Percentiles rank a stretch among this genome's conserved stretches.
Evolutionary conservation across 2,329 filamentous ascomycete species (phyloP).

Genomic region (Exophiala alcalophila): DNA sequence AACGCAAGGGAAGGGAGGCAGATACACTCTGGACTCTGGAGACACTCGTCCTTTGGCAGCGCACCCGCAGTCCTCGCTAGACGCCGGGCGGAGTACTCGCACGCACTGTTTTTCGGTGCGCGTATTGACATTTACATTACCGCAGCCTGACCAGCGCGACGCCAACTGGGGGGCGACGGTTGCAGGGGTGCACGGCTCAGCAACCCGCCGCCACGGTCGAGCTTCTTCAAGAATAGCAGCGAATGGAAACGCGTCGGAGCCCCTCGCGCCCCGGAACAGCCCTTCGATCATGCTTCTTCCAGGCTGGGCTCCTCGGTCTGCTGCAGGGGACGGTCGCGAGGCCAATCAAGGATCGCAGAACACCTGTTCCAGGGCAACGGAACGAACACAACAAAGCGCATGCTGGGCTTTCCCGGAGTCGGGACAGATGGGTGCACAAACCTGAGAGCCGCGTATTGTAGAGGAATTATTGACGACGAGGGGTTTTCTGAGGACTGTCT

Average conservation of each 20-base stretch:
- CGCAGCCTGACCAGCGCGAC: slow-evolving; percentile 7
- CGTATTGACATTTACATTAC: slow-evolving; percentile 17
- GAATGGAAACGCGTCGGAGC: slow-evolving; percentile 6
- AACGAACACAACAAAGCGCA: slow-evolving; percentile 7
- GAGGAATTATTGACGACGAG: too few species aligned
- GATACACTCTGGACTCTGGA: too few species aligned
- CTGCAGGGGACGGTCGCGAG: slow-evolving; percentile 16
- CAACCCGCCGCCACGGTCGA: slow-evolving; percentile 10
- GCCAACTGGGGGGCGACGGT: too few species aligned
- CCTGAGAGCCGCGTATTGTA: too few species aligned
- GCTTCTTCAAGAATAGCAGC: slow-evolving; percentile 15
- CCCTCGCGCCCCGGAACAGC: slow-evolving; percentile 6
- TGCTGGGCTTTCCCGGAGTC: too few species aligned
- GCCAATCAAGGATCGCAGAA: slow-evolving; percentile 5
- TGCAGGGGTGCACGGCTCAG: slow-evolving; percentile 6
- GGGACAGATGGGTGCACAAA: too few species aligned
- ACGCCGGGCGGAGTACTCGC: too few species aligned
- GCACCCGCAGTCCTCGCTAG: too few species aligned
- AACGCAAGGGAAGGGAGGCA: slow-evolving; percentile 1
- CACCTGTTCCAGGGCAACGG: slow-evolving; percentile 16
- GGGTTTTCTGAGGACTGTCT: too few species aligned
- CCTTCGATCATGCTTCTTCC: not conserved
- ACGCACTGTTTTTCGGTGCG: slow-evolving; percentile 4
- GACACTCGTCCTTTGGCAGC: too few species aligned
- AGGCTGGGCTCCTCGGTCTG: slow-evolving; percentile 8